Evolutionary conservation across 2,329 filamentous ascomycete species (phyloP).

Genomic region (Colletotrichum ledebouriae): DNA sequence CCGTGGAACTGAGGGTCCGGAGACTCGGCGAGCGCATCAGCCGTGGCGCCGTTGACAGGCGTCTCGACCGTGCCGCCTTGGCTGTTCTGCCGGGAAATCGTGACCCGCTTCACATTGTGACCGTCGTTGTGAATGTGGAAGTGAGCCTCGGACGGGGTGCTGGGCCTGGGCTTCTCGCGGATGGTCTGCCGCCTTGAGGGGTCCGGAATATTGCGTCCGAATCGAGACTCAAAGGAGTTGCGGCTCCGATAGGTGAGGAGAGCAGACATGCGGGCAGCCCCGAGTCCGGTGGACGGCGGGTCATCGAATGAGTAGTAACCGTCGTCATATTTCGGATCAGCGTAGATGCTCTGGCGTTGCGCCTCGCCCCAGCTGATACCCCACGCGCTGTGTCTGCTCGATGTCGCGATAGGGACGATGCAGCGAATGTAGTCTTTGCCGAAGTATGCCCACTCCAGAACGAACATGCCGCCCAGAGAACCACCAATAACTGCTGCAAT

Average conservation of each 20-base stretch:
- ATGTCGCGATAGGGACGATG: conserved; percentile 88
- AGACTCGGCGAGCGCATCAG: conserved; percentile 48
- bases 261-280: conserved; percentile 96
- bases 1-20: conserved; percentile 79
- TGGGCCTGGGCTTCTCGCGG: conserved; percentile 72
- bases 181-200: conserved; percentile 87
- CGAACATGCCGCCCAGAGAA: conserved; percentile 90
- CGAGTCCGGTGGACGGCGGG: conserved; percentile 87
- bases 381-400: conserved; percentile 88
- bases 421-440: conserved; percentile 86
- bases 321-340: conserved; percentile 97
- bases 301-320: conserved; percentile 93
- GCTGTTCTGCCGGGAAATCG: conserved; percentile 63
- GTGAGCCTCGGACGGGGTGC: conserved; percentile 77
- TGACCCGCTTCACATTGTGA: conserved; percentile 72
- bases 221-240: conserved; percentile 96
- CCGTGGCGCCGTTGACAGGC: conserved; percentile 43
- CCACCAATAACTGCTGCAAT: conserved; percentile 85
- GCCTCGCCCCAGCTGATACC: conserved; percentile 93
- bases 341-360: conserved; percentile 94
- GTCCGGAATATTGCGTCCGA: conserved; percentile 93
- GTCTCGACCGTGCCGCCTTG: conserved; percentile 25
- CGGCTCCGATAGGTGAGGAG: conserved; percentile 95
- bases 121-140: conserved; percentile 89
- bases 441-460: conserved; percentile 92